Evolutionary conservation across 1,284 basidiomycete genomes (phyloP).

Genomic region (Tilletia setariae): DNA sequence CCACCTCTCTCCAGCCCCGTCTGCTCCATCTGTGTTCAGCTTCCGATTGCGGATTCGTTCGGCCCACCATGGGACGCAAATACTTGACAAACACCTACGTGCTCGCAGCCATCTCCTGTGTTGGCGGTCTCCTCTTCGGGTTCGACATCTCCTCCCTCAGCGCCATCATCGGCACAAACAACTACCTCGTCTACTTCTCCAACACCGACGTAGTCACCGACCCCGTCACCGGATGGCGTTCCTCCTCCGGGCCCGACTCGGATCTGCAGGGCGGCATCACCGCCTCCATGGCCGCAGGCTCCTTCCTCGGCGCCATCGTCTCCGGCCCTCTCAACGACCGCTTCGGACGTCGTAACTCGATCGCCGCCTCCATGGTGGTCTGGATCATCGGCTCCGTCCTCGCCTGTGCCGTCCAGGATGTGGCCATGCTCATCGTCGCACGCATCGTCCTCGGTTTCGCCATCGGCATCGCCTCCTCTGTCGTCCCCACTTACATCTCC

Average conservation of each 20-base stretch:
- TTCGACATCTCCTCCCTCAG: slow-evolving; percentile 29
- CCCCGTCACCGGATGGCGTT: slow-evolving; percentile 7
- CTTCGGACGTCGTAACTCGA: slow-evolving; percentile 29
- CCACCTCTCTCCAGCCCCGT: too few relatives aligned
- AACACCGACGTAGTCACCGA: slow-evolving; percentile 23
- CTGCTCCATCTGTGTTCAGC: too few relatives aligned
- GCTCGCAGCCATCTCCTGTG: slow-evolving; percentile 18
- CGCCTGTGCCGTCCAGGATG: slow-evolving; percentile 28
- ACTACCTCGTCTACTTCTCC: slow-evolving; percentile 20
- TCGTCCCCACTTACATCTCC: slow-evolving; percentile 31
- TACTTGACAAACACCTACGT: slow-evolving; percentile 16
- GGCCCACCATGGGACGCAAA: too few relatives aligned
- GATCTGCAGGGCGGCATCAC: slow-evolving; percentile 33
- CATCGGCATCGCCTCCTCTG: slow-evolving; percentile 34
- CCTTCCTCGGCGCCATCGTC: slow-evolving; percentile 32
- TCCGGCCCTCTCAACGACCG: slow-evolving; percentile 31
- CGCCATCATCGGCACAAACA: slow-evolving; percentile 26
- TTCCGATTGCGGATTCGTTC: too few relatives aligned
- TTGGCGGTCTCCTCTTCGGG: slow-evolving; percentile 33
- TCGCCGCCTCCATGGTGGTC: slow-evolving; percentile 21
- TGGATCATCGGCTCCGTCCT: slow-evolving; percentile 33
- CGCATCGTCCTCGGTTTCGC: slow-evolving; percentile 31
- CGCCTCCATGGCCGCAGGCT: slow-evolving; percentile 35
- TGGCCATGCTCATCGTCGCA: slow-evolving; percentile 34
- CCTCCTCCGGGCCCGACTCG: slow-evolving; percentile 18